Evolutionary conservation across 2,329 filamentous ascomycete species (phyloP), one percentile per base, ranked within the genome.

Genomic region (Monosporascus cannonballus): DNA sequence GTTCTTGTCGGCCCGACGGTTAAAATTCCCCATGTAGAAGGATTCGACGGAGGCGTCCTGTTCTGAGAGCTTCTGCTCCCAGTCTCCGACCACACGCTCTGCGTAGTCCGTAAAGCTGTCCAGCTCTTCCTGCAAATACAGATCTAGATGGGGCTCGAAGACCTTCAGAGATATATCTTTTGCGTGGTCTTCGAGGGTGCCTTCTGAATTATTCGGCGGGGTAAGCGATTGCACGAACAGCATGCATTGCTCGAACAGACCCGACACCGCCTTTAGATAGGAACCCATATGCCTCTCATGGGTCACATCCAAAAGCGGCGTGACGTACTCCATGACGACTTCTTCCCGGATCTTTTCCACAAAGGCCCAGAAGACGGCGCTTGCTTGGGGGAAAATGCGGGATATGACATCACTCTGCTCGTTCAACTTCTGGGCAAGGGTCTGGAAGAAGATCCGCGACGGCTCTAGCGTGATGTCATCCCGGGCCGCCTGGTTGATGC

Each of bases 11-110:
- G 91, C 94, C 67, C 96, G 91, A 25, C 94, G 83, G 66, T 93
- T 96, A 65, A 97, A 84, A 67, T 91, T 96, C 24, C 87, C 88
- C 93, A 97, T 96, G 73, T 91, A 94, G 66, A 95, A 96, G 0
- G 89, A 94, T 71, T 99, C 94, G 0, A 89, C 86, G 2, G 87
- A 89, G 17, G 90, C 91, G 60, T 96, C 92, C 71, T 96, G 89
- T 62, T 96, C 93, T 0, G 86, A 89, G 34, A 96, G 78, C 66
- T 95, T 90, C 71, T 90, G 90, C 70, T 96, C 93, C 94, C 94
- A 99, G 15, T 84, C 79, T 6, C 75, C 80, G 5, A 99, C 93
- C 64, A 93, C 85, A 2, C 79, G 75, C 55, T 93, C 87, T 15
- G 89, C 90, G 56, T 86, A 81, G 51, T 80, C 80, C 30, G 86